These are phyloP conservation scores for Solanum infundibuliforme DNA, from an alignment of 257 asterid genomes.

Conservation along the genomic window DNA sequence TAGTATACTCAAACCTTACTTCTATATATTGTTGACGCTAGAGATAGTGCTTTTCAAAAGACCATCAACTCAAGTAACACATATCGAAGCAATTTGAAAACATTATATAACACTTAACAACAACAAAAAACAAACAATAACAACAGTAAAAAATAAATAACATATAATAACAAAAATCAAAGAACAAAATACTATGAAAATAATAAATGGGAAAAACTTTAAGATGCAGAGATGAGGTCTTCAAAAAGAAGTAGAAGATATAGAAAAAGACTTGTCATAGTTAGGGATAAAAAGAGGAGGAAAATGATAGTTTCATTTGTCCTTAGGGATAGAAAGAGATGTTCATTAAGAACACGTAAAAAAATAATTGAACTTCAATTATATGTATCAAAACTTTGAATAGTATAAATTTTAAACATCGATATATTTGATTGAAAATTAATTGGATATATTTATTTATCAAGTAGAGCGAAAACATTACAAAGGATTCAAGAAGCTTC, in stretches of 20 bases:
- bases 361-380: not conserved
- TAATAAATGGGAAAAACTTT: not conserved
- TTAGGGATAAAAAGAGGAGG: not conserved
- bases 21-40: accelerated
- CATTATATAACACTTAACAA: not conserved
- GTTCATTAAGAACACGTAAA: not conserved
- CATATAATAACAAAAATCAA: not conserved
- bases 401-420: not conserved
- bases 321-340: not conserved
- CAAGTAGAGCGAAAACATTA: not conserved
- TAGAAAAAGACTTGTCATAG: not conserved
- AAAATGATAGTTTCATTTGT: not conserved
- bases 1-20: not conserved
- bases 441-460: too few species aligned
- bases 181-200: not conserved
- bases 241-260: not conserved
- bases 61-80: not conserved
- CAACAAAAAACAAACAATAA: not conserved
- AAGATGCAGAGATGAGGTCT: not conserved
- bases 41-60: not conserved
- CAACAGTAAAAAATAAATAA: not conserved
- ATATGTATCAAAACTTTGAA: not conserved
- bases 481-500: not conserved
- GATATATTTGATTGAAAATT: accelerated
- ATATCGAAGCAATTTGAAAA: not conserved